phyloP scores from a whole-genome alignment of 768 basidiomycete species.

The Boletus reticuloceps region DNA sequence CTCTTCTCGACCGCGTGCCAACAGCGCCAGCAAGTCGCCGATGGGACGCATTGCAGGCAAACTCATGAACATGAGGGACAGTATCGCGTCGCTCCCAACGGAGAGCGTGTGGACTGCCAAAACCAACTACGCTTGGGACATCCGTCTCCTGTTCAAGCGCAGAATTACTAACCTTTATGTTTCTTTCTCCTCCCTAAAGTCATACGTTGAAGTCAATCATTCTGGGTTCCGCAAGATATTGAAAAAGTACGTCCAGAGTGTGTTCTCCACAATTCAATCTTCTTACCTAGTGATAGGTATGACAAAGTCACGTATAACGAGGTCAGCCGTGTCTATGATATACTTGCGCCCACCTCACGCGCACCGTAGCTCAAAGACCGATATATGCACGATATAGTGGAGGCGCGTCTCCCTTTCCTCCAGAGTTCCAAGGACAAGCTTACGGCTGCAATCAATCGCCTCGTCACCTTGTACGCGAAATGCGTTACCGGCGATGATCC shows the following conservation, averaged over 20 bases:
- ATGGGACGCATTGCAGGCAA: slow-evolving; percentile 44
- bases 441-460: slow-evolving; percentile 50
- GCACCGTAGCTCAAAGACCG: slow-evolving; percentile 62
- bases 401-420: slow-evolving; percentile 66
- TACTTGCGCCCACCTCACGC: background rate
- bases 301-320: slow-evolving; percentile 88
- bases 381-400: slow-evolving; percentile 72
- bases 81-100: slow-evolving; percentile 40
- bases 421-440: slow-evolving; percentile 60
- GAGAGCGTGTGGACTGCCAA: slow-evolving; percentile 75
- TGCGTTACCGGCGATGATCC: slow-evolving; percentile 78
- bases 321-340: slow-evolving; percentile 27
- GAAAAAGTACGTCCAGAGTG: slow-evolving; percentile 69
- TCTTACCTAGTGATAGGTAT: slow-evolving; percentile 52
- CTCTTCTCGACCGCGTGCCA: slow-evolving; percentile 21
- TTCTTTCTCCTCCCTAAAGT: slow-evolving; percentile 68
- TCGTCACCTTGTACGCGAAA: slow-evolving; percentile 77
- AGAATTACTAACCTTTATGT: slow-evolving; percentile 83
- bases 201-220: slow-evolving; percentile 89
- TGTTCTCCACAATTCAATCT: background rate
- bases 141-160: slow-evolving; percentile 84
- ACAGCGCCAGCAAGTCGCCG: slow-evolving; percentile 33
- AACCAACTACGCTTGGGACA: slow-evolving; percentile 80
- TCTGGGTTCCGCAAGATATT: slow-evolving; percentile 93
- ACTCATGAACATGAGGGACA: slow-evolving; percentile 51